phyloP scores from a whole-genome alignment of 768 basidiomycete species.

The Cystofilobasidium ferigula region DNA sequence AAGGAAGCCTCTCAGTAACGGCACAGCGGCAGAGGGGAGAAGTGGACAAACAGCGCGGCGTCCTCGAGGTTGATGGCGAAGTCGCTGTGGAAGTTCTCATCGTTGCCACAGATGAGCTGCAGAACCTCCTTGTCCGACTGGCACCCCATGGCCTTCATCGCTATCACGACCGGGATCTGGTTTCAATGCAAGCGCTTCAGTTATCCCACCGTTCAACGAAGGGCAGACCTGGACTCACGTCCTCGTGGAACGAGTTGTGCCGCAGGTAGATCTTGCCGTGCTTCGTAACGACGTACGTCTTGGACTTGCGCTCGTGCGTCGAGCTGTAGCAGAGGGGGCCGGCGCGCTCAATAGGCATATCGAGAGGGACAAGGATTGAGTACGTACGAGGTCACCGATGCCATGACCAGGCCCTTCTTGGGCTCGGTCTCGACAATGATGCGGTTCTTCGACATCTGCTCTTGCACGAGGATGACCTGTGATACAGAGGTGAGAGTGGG shows the following conservation, averaged over 20 bases:
- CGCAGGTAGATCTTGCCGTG: constrained; percentile 88
- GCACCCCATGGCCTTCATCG: constrained; percentile 89
- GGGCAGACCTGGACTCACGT: constrained; percentile 34
- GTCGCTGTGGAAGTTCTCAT: constrained; percentile 70
- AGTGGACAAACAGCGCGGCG: constrained; percentile 54
- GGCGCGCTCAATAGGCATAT: constrained; percentile 37
- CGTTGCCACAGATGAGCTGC: constrained; percentile 79
- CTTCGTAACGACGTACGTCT: constrained; percentile 93
- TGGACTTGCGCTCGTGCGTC: constrained; percentile 62
- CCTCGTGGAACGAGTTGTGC: constrained; percentile 94
- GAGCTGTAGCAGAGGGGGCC: constrained; percentile 42
- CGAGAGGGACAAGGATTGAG: background rate
- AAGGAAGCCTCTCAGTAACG: background rate
- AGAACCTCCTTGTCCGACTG: constrained; percentile 97
- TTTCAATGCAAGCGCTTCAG: background rate
- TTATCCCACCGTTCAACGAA: background rate
- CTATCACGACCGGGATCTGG: constrained; percentile 78
- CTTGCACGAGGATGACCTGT: constrained; percentile 86
- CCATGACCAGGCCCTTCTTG: constrained; percentile 79
- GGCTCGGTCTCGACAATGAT: constrained; percentile 95
- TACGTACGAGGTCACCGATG: constrained; percentile 88
- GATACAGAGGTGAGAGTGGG: background rate
- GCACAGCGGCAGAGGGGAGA: background rate
- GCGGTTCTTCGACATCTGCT: constrained; percentile 95
- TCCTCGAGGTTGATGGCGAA: constrained; percentile 92